Evolutionary conservation across 495 filamentous ascomycete species (phyloP).

Genomic region (Xylaria cubensis): DNA sequence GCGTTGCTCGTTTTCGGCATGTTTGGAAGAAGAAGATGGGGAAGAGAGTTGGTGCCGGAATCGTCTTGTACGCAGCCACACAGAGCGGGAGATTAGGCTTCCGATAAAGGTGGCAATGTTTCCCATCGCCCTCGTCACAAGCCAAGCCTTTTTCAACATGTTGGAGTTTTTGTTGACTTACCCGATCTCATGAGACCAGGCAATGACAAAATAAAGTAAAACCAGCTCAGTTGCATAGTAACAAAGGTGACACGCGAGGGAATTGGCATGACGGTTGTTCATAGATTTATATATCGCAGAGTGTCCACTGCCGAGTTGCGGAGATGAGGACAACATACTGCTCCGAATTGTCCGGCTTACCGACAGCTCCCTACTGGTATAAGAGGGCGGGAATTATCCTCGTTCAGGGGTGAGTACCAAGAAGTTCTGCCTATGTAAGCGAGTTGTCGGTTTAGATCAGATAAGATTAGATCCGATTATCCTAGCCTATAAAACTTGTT

Average conservation of each 20-base stretch:
- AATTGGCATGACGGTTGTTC: neutral
- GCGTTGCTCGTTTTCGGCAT: slow-evolving; percentile 28
- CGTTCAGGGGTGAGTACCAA: neutral
- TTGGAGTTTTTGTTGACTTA: neutral
- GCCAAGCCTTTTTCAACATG: slow-evolving; percentile 37
- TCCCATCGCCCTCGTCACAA: slow-evolving; percentile 31
- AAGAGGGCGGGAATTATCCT: neutral
- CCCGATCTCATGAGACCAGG: neutral
- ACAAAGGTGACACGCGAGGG: neutral
- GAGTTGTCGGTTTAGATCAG: slow-evolving; percentile 29
- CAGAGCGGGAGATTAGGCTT: slow-evolving; percentile 30
- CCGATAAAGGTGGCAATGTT: slow-evolving; percentile 28
- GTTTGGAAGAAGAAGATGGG: slow-evolving; percentile 29
- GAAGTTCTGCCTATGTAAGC: neutral
- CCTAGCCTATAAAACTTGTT: neutral
- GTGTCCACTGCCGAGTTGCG: neutral
- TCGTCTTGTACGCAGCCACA: slow-evolving; percentile 34
- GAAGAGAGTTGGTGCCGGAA: slow-evolving; percentile 31
- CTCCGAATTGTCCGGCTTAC: slow-evolving; percentile 7
- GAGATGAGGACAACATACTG: slow-evolving; percentile 6
- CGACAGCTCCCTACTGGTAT: neutral
- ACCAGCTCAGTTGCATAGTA: neutral
- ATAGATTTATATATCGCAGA: neutral
- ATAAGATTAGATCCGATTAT: slow-evolving; percentile 41
- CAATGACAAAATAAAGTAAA: neutral